Evolutionary conservation across 305 asterid genomes (phyloP).

Genomic region (Rubia tinctorum): DNA sequence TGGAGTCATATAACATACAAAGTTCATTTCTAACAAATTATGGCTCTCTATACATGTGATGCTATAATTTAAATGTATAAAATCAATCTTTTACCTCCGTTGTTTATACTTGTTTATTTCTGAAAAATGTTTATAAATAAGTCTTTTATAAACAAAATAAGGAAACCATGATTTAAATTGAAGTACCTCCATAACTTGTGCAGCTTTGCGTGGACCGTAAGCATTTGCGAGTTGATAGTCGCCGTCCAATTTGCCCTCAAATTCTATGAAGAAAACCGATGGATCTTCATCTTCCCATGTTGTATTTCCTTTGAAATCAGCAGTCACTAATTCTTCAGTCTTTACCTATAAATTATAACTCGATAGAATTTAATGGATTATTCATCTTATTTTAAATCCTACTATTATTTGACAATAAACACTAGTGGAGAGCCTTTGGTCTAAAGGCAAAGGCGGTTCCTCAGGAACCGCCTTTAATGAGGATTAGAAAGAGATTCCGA

Average conservation of each 20-base stretch:
- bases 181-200: slow-evolving; percentile 48
- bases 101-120: no score
- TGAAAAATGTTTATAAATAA: not conserved
- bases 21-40: not conserved
- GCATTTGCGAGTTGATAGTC: slow-evolving; percentile 76
- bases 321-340: slow-evolving; percentile 14
- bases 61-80: no score
- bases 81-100: no score
- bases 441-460: no score
- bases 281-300: slow-evolving; percentile 71
- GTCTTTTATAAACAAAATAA: not conserved
- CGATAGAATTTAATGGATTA: no score
- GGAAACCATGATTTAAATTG: slow-evolving; percentile 4
- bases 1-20: not conserved
- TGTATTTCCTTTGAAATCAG: slow-evolving; percentile 42
- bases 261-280: slow-evolving; percentile 45
- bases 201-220: slow-evolving; percentile 53
- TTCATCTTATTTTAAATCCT: no score
- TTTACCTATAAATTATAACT: slow-evolving; percentile 30
- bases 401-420: no score
- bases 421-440: no score
- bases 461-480: no score
- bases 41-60: no score
- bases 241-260: slow-evolving; percentile 38
- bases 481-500: no score